phyloP scores from a whole-genome alignment of 1,284 basidiomycete genomes.

The Quambalaria eucalypti region DNA sequence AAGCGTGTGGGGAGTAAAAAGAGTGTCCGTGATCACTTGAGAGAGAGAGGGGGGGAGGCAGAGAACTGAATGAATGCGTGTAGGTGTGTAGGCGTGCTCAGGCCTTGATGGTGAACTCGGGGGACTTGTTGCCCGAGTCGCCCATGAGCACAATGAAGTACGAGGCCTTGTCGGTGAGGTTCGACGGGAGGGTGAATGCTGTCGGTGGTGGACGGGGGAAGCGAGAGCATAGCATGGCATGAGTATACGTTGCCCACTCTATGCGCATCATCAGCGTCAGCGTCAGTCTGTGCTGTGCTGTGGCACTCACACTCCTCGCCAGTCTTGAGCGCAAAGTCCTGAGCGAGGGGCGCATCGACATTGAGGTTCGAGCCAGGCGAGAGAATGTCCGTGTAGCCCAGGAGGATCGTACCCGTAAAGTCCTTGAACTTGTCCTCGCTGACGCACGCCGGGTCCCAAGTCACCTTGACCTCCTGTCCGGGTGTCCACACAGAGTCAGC shows the following conservation, averaged over 20 bases:
- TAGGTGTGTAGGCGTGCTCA: too few relatives aligned
- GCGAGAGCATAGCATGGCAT: too few relatives aligned
- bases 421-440: background rate
- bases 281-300: background rate
- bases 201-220: too few relatives aligned
- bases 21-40: too few relatives aligned
- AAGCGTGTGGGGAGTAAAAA: too few relatives aligned
- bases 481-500: background rate
- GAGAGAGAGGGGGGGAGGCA: too few relatives aligned
- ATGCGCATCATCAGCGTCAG: background rate
- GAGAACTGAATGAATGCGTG: too few relatives aligned
- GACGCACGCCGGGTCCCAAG: background rate
- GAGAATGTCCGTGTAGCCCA: constrained; percentile 13
- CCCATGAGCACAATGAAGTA: constrained; percentile 24
- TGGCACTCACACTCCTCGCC: constrained; percentile 4
- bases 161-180: constrained; percentile 12
- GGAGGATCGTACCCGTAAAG: constrained; percentile 9
- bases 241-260: too few relatives aligned
- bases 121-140: constrained; percentile 22
- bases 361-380: background rate
- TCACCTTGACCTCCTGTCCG: background rate
- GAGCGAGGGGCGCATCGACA: constrained; percentile 14
- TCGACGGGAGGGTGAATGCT: constrained; percentile 14
- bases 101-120: constrained; percentile 21
- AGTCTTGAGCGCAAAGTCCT: constrained; percentile 11